phyloP scores from a whole-genome alignment of 2,329 filamentous ascomycete genomes.

The Colletotrichum acutatum region DNA sequence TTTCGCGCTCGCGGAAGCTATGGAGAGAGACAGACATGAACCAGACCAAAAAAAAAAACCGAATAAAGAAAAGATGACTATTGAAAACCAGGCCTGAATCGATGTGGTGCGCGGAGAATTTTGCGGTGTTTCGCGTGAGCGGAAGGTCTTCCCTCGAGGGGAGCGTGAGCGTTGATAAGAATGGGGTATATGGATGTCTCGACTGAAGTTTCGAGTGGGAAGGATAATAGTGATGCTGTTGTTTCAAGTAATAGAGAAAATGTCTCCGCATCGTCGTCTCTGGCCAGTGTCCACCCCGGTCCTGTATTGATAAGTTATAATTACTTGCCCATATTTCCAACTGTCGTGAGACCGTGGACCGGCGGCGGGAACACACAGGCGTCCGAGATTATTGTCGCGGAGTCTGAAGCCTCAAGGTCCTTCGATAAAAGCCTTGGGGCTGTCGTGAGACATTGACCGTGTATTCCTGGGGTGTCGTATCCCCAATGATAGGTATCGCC shows the following conservation, averaged over 20 bases:
- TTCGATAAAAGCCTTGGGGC: conserved; percentile 2
- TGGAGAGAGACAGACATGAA: conserved; percentile 35
- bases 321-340: neutral
- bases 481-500: conserved; percentile 10
- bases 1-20: conserved; percentile 16
- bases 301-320: conserved; percentile 29
- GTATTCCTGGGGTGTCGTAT: conserved; percentile 10
- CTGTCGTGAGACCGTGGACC: conserved; percentile 23
- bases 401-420: neutral
- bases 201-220: conserved; percentile 1
- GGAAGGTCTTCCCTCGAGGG: conserved; percentile 40
- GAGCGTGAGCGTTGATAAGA: conserved; percentile 19
- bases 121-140: conserved; percentile 44
- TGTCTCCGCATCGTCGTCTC: neutral
- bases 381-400: neutral
- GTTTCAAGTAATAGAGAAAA: neutral
- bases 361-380: neutral
- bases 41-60: conserved; percentile 19
- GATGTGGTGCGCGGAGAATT: conserved; percentile 25
- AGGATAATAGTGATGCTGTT: neutral
- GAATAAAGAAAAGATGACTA: neutral
- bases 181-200: conserved; percentile 29
- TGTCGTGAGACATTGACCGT: conserved; percentile 35
- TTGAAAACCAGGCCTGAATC: neutral
- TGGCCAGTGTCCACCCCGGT: neutral